phyloP scores from a whole-genome alignment of 805 yeast species.

The Saturnispora zaruensis region DNA sequence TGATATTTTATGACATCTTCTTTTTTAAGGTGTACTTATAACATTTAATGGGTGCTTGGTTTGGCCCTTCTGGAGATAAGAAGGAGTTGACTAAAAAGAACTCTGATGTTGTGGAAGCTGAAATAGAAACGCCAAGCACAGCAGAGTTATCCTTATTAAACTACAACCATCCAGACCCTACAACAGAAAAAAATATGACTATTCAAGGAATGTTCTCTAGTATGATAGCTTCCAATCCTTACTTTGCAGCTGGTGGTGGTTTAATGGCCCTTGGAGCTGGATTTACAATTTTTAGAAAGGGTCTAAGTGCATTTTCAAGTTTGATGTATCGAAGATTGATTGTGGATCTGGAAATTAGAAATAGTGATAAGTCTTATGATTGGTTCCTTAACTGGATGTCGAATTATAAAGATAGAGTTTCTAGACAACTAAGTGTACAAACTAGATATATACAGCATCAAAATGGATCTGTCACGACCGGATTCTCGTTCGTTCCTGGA shows the following conservation, averaged over 20 bases:
- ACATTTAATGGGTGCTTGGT: conserved; percentile 1
- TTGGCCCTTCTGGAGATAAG: not conserved
- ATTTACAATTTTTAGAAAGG: conserved; percentile 67
- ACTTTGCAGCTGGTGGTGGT: conserved; percentile 98
- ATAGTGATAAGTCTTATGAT: conserved; percentile 83
- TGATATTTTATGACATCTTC: not conserved
- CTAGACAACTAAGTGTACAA: conserved; percentile 84
- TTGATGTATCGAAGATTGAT: conserved; percentile 74
- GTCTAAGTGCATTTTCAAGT: conserved; percentile 51
- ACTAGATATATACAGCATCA: conserved; percentile 83
- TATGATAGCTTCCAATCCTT: conserved; percentile 57
- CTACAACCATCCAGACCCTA: conserved; percentile 12
- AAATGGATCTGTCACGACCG: conserved; percentile 83
- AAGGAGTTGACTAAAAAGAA: not conserved
- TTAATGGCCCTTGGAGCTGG: conserved; percentile 91
- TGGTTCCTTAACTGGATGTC: conserved; percentile 99
- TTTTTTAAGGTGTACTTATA: not conserved
- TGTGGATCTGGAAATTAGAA: conserved; percentile 88
- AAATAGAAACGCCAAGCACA: conserved; percentile 11
- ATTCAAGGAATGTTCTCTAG: conserved; percentile 21
- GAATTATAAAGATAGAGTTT: conserved; percentile 59
- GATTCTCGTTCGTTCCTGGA: conserved; percentile 89
- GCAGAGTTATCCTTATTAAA: conserved; percentile 43
- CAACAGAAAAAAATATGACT: not conserved
- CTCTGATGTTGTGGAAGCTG: conserved; percentile 6